Evolutionary conservation across 1,284 basidiomycete species (phyloP).

Genomic region (Farysia itapuensis): DNA sequence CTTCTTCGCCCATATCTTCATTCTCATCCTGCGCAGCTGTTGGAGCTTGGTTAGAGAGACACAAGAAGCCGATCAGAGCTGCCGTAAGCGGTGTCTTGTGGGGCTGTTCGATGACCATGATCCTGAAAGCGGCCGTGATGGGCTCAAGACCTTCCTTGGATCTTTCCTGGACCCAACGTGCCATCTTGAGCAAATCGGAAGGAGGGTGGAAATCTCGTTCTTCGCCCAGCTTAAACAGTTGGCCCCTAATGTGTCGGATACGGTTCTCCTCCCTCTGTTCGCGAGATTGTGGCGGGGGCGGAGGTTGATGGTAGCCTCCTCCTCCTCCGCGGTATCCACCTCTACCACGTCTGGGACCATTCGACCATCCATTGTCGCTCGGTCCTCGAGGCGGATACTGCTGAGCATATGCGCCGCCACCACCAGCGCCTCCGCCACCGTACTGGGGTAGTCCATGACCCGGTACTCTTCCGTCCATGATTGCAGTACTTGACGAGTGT

Average conservation of each 20-base stretch:
- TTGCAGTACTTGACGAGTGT: background rate
- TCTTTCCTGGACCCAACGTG: slow-evolving; percentile 48
- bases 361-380: slow-evolving; percentile 11
- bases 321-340: slow-evolving; percentile 14
- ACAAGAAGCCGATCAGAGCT: slow-evolving; percentile 52
- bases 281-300: slow-evolving; percentile 12
- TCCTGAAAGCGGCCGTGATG: slow-evolving; percentile 40
- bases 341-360: slow-evolving; percentile 23
- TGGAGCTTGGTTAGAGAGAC: slow-evolving; percentile 24
- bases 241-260: slow-evolving; percentile 26
- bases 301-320: slow-evolving; percentile 6
- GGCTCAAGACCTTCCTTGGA: slow-evolving; percentile 24
- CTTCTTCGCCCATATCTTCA: background rate
- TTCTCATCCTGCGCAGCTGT: background rate
- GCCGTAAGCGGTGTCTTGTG: slow-evolving; percentile 48
- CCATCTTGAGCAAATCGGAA: slow-evolving; percentile 44
- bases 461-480: slow-evolving; percentile 1
- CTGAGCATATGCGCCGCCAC: background rate
- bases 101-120: slow-evolving; percentile 52
- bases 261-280: slow-evolving; percentile 35
- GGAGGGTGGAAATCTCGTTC: slow-evolving; percentile 43
- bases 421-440: background rate
- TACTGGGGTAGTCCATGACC: background rate
- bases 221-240: slow-evolving; percentile 46
- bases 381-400: no score